Evolutionary conservation across 2,329 filamentous ascomycete species (phyloP), one percentile per base, ranked within the genome.

Genomic region (Penicillium glabrum): DNA sequence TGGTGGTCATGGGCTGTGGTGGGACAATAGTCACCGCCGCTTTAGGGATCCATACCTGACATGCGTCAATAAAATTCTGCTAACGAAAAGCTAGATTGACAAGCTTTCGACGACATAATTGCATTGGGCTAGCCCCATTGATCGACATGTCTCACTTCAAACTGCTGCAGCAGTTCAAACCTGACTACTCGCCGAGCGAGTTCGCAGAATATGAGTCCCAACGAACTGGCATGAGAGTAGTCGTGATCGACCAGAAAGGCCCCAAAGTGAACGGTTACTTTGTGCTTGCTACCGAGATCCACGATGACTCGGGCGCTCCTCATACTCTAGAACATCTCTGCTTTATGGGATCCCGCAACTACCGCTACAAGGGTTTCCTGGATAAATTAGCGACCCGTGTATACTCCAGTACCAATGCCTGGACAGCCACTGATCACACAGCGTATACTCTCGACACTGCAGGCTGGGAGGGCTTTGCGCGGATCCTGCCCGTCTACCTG

Each of bases 231-330:
- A 95, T 99, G 91, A 89, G 93, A 65, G 89, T 96, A 33, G 87
- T 96, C 41, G 90, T 97, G 49, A 91, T 96, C 65, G 90, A 98
- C 72, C 88, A 92, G 66, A 87, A 95, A 72, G 93, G 95, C 0
- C 95, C 95, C n/a, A 98, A 97, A 75, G 85, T 97, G 59, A 89
- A 90, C 65, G 95, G 95, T 33, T 96, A 96, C 77, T 99, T 99
- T 75, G 89, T 93, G 33, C 83, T 99, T 52, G 95, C 95, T 33
- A 99, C 95, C 3, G 95, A 99, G 76, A 98, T 99, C 67, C 89
- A 96, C 67, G 95, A 99, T 77, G 92, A 99, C 74, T 98, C 93
- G 11, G 95, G 95, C 41, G 90, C 95, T 14, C 95, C 90, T 5
- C 90, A 93, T 69, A 93, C 90, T 0, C 80, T 93, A n/a, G 89